Base-by-base conservation (phyloP, 148 eudicot genomes). In the Rhododendron ferrugineum region DNA sequence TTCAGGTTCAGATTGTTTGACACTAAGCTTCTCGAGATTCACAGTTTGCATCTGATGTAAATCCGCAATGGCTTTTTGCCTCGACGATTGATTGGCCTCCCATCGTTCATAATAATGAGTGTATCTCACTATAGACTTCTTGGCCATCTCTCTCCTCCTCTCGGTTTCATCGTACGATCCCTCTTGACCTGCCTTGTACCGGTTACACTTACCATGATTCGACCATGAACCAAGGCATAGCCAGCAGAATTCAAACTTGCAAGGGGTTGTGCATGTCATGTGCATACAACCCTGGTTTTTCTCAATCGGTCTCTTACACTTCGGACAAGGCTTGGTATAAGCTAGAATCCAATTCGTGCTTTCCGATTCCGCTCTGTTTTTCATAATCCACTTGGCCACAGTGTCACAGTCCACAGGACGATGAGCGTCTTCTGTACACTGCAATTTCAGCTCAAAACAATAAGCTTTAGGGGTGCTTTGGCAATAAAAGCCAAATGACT, bases 391-490 rank as follows among this genome's bases (percentile, higher is more conserved):
- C 80, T 87, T 86, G 23, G 84, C 87, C 86, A 90, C 93, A 8
- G 92, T 90, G 79, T 46, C 86, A 82, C 98, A 96, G 84, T 92
- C 92, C 64, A 94, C 91, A 20, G 98, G 98, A 9, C 93, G 86
- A 84, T 94, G 98, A 32, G 86, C 92, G 85, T 94, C 96, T 79
- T 91, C 90, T 11, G 84, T 77, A 86, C 98, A 96, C 44, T 40
- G 44, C 44, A 40, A 40, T 40, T 40, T 40, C 44, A 40, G 44
- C 44, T 40, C 44, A 40, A 40, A 40, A 40, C 44, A 40, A 40
- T 40, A 40, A 40, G 44, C 44, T 40, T 40, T 40, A 40, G 44
- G 44, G 44, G 44, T 40, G 44, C 8, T 40, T 40, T 40, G 44
- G 44, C 8, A 40, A 5, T 40, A 40, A 6, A 5, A 40, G 44